Evolutionary conservation across 306 rosid genomes (phyloP).

Genomic region (Styphnolobium japonicum): DNA sequence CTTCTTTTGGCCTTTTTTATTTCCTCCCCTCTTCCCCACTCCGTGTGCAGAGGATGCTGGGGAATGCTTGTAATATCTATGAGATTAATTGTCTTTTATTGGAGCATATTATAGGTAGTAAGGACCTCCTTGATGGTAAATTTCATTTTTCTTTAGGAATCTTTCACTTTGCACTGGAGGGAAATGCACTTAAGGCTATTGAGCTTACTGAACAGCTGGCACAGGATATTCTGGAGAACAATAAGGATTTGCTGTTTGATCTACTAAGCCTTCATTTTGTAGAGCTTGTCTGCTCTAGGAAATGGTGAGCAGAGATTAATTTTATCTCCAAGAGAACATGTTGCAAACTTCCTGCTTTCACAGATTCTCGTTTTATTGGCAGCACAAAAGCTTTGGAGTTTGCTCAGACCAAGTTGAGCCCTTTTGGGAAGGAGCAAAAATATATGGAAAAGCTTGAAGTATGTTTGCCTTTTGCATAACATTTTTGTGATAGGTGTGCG

Average conservation of each 20-base stretch:
- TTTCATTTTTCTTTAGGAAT: constrained; percentile 55
- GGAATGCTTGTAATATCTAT: neutral
- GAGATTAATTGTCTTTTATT: neutral
- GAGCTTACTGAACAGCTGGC: constrained; percentile 77
- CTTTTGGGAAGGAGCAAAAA: constrained; percentile 69
- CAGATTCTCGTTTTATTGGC: constrained; percentile 54
- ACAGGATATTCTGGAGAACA: constrained; percentile 61
- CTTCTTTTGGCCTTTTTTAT: neutral
- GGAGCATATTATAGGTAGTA: neutral
- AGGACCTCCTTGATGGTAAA: constrained; percentile 1
- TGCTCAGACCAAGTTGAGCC: constrained; percentile 71
- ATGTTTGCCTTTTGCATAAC: constrained; percentile 2
- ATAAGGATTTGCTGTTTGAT: constrained; percentile 82
- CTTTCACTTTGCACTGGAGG: constrained; percentile 62
- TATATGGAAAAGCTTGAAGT: constrained; percentile 65
- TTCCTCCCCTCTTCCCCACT: neutral
- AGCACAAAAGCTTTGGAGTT: constrained; percentile 96
- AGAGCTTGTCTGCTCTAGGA: constrained; percentile 70
- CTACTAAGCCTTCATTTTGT: constrained; percentile 91
- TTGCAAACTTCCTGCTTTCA: constrained; percentile 4
- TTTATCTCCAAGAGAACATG: constrained; percentile 7
- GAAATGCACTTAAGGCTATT: constrained; percentile 80
- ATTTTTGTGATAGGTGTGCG: neutral
- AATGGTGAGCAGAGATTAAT: constrained; percentile 59
- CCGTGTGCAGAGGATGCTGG: neutral